phyloP scores from a whole-genome alignment of 345 rosid genomes.

The Conringia planisiliqua region DNA sequence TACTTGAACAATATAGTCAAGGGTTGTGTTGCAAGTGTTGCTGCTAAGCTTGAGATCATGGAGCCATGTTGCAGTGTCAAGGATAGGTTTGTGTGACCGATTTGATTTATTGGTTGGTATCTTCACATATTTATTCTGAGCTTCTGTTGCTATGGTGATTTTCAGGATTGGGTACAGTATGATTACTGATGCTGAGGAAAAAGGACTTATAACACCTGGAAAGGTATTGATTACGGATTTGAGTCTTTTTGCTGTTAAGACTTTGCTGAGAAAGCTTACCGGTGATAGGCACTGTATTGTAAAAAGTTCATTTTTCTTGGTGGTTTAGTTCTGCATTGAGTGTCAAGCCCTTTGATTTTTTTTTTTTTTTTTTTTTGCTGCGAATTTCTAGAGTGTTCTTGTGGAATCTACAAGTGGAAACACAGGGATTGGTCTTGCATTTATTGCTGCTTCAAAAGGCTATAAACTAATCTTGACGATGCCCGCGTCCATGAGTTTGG shows the following conservation, averaged over 20 bases:
- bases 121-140: background rate
- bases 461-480: conserved; percentile 69
- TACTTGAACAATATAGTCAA: conserved; percentile 83
- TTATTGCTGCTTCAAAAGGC: conserved; percentile 82
- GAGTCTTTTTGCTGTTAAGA: background rate
- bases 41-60: conserved; percentile 96
- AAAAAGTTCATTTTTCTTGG: background rate
- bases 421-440: conserved; percentile 93
- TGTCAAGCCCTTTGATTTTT: background rate
- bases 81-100: conserved; percentile 53
- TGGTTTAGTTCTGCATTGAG: background rate
- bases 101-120: background rate
- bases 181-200: conserved; percentile 40
- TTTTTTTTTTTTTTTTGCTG: background rate
- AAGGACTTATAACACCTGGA: conserved; percentile 42
- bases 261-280: background rate
- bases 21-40: conserved; percentile 76
- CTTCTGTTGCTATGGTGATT: conserved; percentile 5
- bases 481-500: conserved; percentile 87
- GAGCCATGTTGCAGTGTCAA: conserved; percentile 93
- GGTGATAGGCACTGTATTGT: background rate
- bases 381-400: conserved; percentile 53
- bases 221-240: conserved; percentile 25
- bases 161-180: conserved; percentile 75
- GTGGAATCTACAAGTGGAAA: conserved; percentile 94